Conservation (phyloP, 371 early-diverging fungal species). For the Choanephora cucurbitarum region DNA sequence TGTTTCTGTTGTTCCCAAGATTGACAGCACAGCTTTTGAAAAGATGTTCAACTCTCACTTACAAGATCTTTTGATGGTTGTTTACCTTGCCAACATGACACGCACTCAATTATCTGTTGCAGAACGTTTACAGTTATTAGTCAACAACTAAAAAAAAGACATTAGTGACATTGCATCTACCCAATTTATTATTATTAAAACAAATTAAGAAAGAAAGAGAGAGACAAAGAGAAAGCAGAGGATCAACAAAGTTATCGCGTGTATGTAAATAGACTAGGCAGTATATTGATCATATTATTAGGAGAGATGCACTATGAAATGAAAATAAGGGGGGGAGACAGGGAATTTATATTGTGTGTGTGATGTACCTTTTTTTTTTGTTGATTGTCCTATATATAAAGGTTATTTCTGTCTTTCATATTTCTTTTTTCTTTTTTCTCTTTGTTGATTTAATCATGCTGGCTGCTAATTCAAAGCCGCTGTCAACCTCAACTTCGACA, state of each 20-base stretch:
- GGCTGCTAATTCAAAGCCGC: slow-evolving; percentile 1
- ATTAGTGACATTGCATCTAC: background rate
- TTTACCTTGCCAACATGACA: slow-evolving; percentile 93
- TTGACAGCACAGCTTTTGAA: slow-evolving; percentile 84
- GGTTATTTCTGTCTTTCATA: background rate
- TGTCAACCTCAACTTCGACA: slow-evolving; percentile 2
- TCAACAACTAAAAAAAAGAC: slow-evolving; percentile 52
- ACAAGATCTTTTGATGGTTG: slow-evolving; percentile 93
- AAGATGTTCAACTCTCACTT: slow-evolving; percentile 91
- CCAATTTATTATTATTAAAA: background rate
- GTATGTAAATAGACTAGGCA: too few relatives aligned
- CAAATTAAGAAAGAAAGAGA: too few relatives aligned
- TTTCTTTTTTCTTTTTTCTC: slow-evolving; percentile 4
- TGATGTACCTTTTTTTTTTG: background rate
- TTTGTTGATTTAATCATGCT: background rate
- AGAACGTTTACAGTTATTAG: slow-evolving; percentile 82
- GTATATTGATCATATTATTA: too few relatives aligned
- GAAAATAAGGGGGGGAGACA: background rate
- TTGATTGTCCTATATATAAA: background rate
- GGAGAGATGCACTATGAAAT: too few relatives aligned
- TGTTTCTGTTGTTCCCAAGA: slow-evolving; percentile 86
- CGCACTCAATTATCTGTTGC: slow-evolving; percentile 92
- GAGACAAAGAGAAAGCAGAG: too few relatives aligned
- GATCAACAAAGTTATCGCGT: too few relatives aligned
- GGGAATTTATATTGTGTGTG: background rate